phyloP scores from a whole-genome alignment of 2,329 filamentous ascomycete genomes.

The Ceratocystis lukuohia region DNA sequence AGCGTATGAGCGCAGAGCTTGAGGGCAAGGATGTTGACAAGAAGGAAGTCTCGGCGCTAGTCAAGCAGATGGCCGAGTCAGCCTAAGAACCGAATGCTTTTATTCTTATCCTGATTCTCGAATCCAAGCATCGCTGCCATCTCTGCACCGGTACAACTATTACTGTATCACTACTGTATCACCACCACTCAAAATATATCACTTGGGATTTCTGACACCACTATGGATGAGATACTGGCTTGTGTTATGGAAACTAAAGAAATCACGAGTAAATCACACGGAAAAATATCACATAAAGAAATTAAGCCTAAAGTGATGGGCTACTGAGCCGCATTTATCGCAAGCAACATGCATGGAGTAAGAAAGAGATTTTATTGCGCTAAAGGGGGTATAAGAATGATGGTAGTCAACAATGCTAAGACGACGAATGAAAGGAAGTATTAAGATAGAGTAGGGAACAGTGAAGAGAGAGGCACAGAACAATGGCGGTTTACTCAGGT shows the following conservation, averaged over 20 bases:
- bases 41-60: conserved; percentile 44
- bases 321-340: not conserved
- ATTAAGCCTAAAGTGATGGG: not conserved
- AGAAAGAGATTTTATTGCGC: not conserved
- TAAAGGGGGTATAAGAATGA: not conserved
- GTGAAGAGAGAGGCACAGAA: not conserved
- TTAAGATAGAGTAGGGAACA: not conserved
- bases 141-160: not conserved
- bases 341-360: not conserved
- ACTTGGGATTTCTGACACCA: not conserved
- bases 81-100: conserved; percentile 3
- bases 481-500: conserved; percentile 11
- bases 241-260: not conserved
- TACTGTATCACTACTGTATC: conserved; percentile 16
- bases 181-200: not conserved
- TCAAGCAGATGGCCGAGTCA: conserved; percentile 36
- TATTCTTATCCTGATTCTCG: not conserved
- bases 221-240: not conserved
- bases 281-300: not conserved
- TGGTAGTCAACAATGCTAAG: not conserved
- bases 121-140: not conserved
- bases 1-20: conserved; percentile 41
- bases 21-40: conserved; percentile 53
- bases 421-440: not conserved
- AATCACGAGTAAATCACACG: not conserved